Evolutionary conservation across 1,284 basidiomycete genomes (phyloP).

Genomic region (Singerocomus inundabilis): DNA sequence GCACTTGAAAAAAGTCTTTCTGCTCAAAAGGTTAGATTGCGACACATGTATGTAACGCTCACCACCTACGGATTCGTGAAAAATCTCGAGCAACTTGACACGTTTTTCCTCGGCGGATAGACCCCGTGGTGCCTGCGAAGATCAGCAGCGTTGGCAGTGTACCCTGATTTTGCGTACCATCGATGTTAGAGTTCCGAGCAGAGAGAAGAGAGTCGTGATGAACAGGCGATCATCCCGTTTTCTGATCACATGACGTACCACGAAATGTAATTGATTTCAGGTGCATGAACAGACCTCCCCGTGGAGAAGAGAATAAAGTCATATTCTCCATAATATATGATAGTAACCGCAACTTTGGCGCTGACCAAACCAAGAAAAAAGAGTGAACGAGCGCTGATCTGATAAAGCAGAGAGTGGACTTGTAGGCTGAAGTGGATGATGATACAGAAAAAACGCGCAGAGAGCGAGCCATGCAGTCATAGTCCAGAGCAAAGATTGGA

Average conservation of each 20-base stretch:
- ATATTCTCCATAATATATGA: slow-evolving; percentile 31
- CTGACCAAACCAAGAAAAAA: slow-evolving; percentile 29
- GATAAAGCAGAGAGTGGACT: slow-evolving; percentile 11
- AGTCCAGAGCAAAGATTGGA: slow-evolving; percentile 31
- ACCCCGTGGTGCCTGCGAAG: slow-evolving; percentile 67
- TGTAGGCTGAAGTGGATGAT: slow-evolving; percentile 8
- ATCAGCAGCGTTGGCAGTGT: slow-evolving; percentile 5
- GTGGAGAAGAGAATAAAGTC: slow-evolving; percentile 15
- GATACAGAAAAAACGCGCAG: slow-evolving; percentile 17
- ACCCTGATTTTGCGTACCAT: slow-evolving; percentile 25
- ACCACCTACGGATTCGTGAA: slow-evolving; percentile 75
- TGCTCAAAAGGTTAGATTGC: slow-evolving; percentile 33
- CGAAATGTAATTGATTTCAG: background rate
- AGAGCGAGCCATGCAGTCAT: slow-evolving; percentile 25
- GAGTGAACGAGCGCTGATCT: slow-evolving; percentile 13
- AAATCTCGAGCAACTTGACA: slow-evolving; percentile 79
- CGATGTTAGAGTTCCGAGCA: background rate
- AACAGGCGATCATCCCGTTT: background rate
- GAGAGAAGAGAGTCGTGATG: background rate
- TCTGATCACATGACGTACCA: slow-evolving; percentile 27
- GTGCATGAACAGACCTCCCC: background rate
- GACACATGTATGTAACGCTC: background rate
- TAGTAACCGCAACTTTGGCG: slow-evolving; percentile 18
- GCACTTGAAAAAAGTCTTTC: slow-evolving; percentile 83
- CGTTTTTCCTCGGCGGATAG: slow-evolving; percentile 81